Percentiles rank a stretch among this genome's conserved stretches.
Conservation (phyloP, 352 stramenopile genomes). For the Phytophthora tubulina region DNA sequence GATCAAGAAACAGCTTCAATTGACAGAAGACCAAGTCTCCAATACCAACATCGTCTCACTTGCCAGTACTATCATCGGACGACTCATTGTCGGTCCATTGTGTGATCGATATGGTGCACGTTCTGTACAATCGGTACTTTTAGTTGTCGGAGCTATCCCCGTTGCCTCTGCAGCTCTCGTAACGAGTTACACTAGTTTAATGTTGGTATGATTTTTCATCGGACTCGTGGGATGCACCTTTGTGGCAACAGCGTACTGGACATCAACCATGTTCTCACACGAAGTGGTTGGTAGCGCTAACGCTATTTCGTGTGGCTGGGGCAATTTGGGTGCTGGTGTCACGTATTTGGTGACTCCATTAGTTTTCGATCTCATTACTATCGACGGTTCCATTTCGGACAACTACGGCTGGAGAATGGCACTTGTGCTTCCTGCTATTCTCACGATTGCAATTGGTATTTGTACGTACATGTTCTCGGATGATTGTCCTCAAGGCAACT, state of each 20-base stretch:
- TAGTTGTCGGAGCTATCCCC: conserved; percentile 81
- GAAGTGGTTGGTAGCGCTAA: conserved; percentile 35
- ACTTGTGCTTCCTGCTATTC: conserved; percentile 84
- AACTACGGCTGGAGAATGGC: conserved; percentile 50
- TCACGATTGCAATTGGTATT: conserved; percentile 80
- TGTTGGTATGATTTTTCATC: conserved; percentile 92
- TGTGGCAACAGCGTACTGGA: conserved; percentile 35
- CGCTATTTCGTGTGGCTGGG: conserved; percentile 88
- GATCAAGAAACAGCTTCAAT: conserved; percentile 82
- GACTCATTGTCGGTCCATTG: conserved; percentile 91
- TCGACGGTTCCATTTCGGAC: conserved; percentile 46
- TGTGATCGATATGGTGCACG: conserved; percentile 93
- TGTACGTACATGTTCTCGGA: conserved; percentile 41
- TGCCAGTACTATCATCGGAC: conserved; percentile 88
- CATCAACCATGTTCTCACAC: conserved; percentile 36
- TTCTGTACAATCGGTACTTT: conserved; percentile 72
- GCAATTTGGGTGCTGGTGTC: conserved; percentile 92
- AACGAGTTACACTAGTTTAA: conserved; percentile 69
- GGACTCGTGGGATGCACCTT: conserved; percentile 93
- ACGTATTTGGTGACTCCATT: conserved; percentile 86
- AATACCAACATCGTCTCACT: conserved; percentile 92
- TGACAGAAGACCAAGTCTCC: conserved; percentile 89
- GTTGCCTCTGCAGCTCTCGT: conserved; percentile 83
- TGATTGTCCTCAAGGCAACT: conserved; percentile 47
- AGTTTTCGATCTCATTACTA: conserved; percentile 89